Evolutionary conservation across 2,329 filamentous ascomycete species (phyloP).

Genomic region (Colletotrichum tropicicola): DNA sequence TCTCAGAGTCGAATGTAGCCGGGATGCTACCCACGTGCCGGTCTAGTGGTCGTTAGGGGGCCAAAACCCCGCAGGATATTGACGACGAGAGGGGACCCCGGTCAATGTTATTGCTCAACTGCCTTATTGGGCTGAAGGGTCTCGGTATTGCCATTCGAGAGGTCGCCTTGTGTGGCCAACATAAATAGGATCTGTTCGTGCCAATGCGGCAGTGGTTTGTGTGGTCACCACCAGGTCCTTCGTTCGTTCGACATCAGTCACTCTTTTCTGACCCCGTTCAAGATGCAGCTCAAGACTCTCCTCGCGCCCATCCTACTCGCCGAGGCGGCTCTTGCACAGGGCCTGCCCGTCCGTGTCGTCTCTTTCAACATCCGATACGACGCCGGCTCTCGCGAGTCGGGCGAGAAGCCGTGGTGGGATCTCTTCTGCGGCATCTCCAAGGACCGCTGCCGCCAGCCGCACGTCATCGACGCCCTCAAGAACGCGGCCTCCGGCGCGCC

Average conservation of each 20-base stretch:
- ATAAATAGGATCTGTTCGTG: background rate
- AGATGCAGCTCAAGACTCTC: conserved; percentile 22
- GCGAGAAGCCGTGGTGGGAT: conserved; percentile 68
- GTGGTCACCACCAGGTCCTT: background rate
- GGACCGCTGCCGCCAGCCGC: conserved; percentile 56
- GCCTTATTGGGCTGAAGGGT: conserved; percentile 8
- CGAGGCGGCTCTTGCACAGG: conserved; percentile 7
- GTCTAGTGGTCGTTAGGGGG: background rate
- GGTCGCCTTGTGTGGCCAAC: background rate
- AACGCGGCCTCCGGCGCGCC: conserved; percentile 58
- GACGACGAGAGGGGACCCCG: background rate
- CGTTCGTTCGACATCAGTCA: background rate
- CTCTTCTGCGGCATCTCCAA: conserved; percentile 15
- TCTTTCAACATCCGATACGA: conserved; percentile 76
- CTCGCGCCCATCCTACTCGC: conserved; percentile 6
- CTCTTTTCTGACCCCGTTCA: background rate
- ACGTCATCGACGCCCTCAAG: conserved; percentile 64
- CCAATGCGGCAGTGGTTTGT: background rate
- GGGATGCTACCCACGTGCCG: conserved; percentile 1
- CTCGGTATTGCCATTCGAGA: background rate
- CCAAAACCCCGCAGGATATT: background rate
- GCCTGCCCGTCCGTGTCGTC: conserved; percentile 61
- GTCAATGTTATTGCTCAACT: background rate
- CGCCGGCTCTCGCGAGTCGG: conserved; percentile 55
- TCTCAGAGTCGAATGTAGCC: background rate